Evolutionary conservation across 306 rosid genomes (phyloP), one percentile per base, ranked within the genome.

Genomic region (Erythrophleum fordii): DNA sequence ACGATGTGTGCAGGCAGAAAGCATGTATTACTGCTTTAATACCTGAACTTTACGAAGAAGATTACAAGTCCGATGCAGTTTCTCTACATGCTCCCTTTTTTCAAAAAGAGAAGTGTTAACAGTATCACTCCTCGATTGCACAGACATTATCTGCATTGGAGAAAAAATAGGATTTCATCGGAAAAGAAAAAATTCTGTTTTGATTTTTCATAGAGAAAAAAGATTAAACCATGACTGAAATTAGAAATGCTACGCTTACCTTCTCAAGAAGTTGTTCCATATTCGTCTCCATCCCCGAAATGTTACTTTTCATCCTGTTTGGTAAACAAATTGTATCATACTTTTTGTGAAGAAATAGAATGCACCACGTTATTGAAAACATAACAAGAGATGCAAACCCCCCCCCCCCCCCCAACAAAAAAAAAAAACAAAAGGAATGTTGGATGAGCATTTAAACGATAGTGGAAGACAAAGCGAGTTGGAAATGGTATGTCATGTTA

Each of bases 41-140:
- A 94, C 98, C 98, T 92, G 98, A 76, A 94, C 91, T 90, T 94
- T 94, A 51, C 97, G 91, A 77, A 94, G 96, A 84, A 94, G 96
- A 78, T 94, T 94, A 53, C 94, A 86, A 0, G 92, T 94, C 73
- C 82, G 86, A 72, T 94, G 95, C 85, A 92, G 82, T 83, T 92
- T 92, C 90, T 92, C 98, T 44, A 94, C 83, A 64, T 89, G 93
- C 77, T 94, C 98, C 81, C 97, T 88, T 84, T 87, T 94, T 81
- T 91, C 96, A 60, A 86, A 83, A 34, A 93, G 89, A 60, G 91
- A 91, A 85, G 96, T 85, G 74, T 95, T 95, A 64, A 95, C 99
- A 44, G 83, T 85, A 65, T 88, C 96, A 88, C 98, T 93, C 86
- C 94, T 90, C 48, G 98, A 91, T 73, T 93, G 99, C 70, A 95